These are phyloP conservation scores for Ustilago nuda DNA, from an alignment of 1,284 basidiomycete genomes.

Conservation along the genomic window DNA sequence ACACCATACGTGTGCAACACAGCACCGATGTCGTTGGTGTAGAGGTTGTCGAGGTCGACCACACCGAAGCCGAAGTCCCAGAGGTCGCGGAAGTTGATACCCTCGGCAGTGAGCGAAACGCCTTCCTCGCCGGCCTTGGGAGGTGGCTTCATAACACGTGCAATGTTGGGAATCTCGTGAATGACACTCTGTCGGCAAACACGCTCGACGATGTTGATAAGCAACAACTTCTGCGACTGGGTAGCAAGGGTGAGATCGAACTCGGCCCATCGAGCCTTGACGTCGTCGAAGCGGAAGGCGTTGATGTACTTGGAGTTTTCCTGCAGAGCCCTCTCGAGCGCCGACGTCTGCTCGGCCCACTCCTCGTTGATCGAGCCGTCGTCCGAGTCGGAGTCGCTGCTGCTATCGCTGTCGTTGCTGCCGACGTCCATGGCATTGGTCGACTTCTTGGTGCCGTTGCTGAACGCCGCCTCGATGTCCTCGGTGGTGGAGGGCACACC, in stretches of 20 bases:
- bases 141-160: conserved; percentile 62
- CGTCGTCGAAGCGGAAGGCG: conserved; percentile 79
- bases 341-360: conserved; percentile 66
- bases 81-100: conserved; percentile 83
- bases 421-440: conserved; percentile 55
- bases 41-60: conserved; percentile 84
- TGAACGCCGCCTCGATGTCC: conserved; percentile 78
- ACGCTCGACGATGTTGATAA: conserved; percentile 68
- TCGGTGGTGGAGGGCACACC: conserved; percentile 70
- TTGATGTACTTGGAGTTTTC: conserved; percentile 73
- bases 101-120: conserved; percentile 63
- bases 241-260: conserved; percentile 62
- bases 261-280: conserved; percentile 72
- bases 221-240: conserved; percentile 66
- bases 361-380: conserved; percentile 62
- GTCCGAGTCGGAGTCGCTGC: conserved; percentile 55
- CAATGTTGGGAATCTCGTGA: conserved; percentile 66
- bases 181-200: conserved; percentile 65
- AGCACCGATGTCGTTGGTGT: conserved; percentile 95
- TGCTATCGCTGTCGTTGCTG: conserved; percentile 38
- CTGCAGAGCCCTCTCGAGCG: conserved; percentile 72
- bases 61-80: conserved; percentile 86
- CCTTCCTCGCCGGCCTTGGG: conserved; percentile 55
- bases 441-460: conserved; percentile 53
- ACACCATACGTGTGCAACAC: conserved; percentile 84